Conservation (phyloP, 202 grass and related monocot species). For the Panicum virgatum region DNA sequence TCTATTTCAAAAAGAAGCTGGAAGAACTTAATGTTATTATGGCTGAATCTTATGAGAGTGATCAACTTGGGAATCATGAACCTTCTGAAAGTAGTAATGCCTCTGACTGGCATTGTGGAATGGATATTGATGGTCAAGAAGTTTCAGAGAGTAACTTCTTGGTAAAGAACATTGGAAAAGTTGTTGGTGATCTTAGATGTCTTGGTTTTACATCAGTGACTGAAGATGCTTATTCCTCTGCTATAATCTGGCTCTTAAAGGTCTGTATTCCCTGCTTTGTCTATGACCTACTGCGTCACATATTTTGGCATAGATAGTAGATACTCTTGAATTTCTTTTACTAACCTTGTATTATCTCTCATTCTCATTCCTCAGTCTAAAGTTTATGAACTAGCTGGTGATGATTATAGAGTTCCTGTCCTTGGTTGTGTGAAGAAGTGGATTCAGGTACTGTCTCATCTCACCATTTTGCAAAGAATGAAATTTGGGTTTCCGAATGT, state of each 20-base stretch:
- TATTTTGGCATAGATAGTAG: constrained; percentile 32
- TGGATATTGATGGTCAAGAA: constrained; percentile 76
- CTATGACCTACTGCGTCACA: constrained; percentile 6
- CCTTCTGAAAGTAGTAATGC: constrained; percentile 34
- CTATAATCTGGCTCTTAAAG: constrained; percentile 95
- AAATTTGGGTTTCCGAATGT: constrained; percentile 5
- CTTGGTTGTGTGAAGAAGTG: constrained; percentile 89
- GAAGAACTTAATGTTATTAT: constrained; percentile 79
- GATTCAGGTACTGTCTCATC: constrained; percentile 68
- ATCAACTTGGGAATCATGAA: constrained; percentile 43
- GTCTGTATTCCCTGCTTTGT: constrained; percentile 23
- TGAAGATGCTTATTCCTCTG: constrained; percentile 94
- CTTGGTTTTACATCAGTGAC: constrained; percentile 95
- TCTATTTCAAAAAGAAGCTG: constrained; percentile 97
- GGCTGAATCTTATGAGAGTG: constrained; percentile 49
- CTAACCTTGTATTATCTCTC: constrained; percentile 25
- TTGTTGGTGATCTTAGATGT: constrained; percentile 79
- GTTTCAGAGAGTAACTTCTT: constrained; percentile 53
- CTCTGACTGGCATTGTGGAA: constrained; percentile 50
- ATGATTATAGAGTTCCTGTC: constrained; percentile 92
- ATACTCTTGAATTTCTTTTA: constrained; percentile 24
- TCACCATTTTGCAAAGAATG: constrained; percentile 21
- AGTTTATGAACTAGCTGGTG: constrained; percentile 81
- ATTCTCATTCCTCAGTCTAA: constrained; percentile 63
- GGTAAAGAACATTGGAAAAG: constrained; percentile 92